These are phyloP conservation scores for Nemania serpens DNA, from an alignment of 2,329 filamentous ascomycete species.

Conservation along the genomic window DNA sequence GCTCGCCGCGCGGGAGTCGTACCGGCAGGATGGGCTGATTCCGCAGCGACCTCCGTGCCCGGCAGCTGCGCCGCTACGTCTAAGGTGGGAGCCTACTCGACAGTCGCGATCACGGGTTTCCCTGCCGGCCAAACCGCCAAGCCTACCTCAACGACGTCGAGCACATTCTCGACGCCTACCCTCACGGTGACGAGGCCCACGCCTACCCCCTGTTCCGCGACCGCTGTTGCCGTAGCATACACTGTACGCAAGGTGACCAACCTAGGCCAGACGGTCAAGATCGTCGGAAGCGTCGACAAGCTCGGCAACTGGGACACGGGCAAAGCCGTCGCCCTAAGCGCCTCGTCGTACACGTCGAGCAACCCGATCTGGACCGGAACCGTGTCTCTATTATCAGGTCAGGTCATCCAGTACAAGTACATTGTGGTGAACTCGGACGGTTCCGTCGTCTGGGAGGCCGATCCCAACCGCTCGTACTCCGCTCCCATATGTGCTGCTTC, in stretches of 20 bases:
- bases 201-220: constrained; percentile 43
- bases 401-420: constrained; percentile 69
- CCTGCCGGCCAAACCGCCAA: constrained; percentile 54
- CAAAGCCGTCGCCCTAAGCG: constrained; percentile 60
- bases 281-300: constrained; percentile 62
- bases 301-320: constrained; percentile 67
- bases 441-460: constrained; percentile 66
- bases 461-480: constrained; percentile 54
- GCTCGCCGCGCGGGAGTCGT: constrained; percentile 60
- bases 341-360: constrained; percentile 60
- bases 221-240: constrained; percentile 65
- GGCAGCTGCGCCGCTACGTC: constrained; percentile 53
- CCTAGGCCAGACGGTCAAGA: constrained; percentile 67
- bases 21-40: constrained; percentile 59
- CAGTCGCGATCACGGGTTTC: constrained; percentile 53
- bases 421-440: constrained; percentile 62
- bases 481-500: constrained; percentile 41
- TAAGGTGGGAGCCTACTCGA: constrained; percentile 55
- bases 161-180: constrained; percentile 34
- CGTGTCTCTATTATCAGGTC: constrained; percentile 60
- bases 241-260: constrained; percentile 60
- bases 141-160: constrained; percentile 32
- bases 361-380: constrained; percentile 67
- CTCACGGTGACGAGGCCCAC: constrained; percentile 36
- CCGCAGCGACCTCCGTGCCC: constrained; percentile 54